Base-by-base conservation (phyloP, 371 early-diverging fungal genomes). In the Apophysomyces elegans region DNA sequence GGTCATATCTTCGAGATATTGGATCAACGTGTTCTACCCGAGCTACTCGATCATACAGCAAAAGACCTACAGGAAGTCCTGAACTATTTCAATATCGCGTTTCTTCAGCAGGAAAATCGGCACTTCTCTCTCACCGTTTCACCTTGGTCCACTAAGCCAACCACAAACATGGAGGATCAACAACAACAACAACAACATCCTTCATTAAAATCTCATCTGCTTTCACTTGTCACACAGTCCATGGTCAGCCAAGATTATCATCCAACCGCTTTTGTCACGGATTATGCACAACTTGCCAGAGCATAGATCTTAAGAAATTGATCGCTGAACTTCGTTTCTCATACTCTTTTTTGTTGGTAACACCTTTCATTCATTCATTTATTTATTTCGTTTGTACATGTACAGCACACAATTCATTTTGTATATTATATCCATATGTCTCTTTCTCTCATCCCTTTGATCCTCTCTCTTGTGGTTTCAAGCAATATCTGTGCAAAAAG, bases 41-140 rank as follows among this genome's bases (percentile, higher is more conserved):
- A 77, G 38, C 58, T 80, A 16, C 59, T 80, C 1, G 63, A 71
- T 37, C 75, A 75, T 26, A 80, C 77, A 4, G 67, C 71, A 18
- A 47, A 66, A 44, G 76, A 80, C 57, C 58, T 80, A 16, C 66
- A 68, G 26, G 73, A 70, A 7, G 75, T 80, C 8, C 58, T 80
- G 26, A 66, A 66, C 6, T 80, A 80, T 50, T 80, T 80, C 32
- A 80, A 80, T 44, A 57, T 67, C 16, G 77, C 57, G 4, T 77
- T 77, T 58, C 63, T 77, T 32, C 64, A 67, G 21, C 41, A 59
- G 36, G 72, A 72, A 12, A 65, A 68, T 12, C 61, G 66, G 18
- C 69, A 68, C 21, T 69, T 80, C 11, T 63, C 67, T 3, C 62
- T 80, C 4, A 56, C 71, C 12, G 74, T 80, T 6, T 38, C 72